Base-by-base conservation (phyloP, 169 alveolate genomes). In the Eimeria maxima region DNA sequence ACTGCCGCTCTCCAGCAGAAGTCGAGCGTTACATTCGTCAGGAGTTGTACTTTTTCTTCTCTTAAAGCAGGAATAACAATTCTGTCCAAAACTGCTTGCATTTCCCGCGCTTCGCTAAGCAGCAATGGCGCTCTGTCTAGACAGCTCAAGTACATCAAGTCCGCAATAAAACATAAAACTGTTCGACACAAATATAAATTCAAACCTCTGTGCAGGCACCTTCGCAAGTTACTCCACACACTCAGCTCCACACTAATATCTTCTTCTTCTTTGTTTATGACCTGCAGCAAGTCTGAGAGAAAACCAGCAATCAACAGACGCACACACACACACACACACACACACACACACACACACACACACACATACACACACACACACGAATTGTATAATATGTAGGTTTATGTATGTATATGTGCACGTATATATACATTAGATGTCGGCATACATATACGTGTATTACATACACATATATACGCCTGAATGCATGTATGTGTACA, bases 1-100 rank as follows among this genome's bases (percentile, higher is more conserved):
- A 76, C 87, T 22, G 87, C 87, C 38, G 87, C 87, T 76, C 33
- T 45, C 87, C 87, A 76, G 87, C 87, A 76, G 60, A 76, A 76
- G 33, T 76, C 87, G 16, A 13, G 2, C 2, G 87, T 76, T 16
- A 76, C 2, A 18, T 76, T n/a, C 10, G 47, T 45, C 18, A 22
- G 14, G 22, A 76, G 55, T 42, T 38, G 53, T 27, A 45, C 14
- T 42, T 76, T 27, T 42, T 42, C 50, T 42, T 76, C 87, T 76
- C 87, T 27, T 18, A 76, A n/a, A 18, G 16, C 11, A 45, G 55
- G 55, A 38, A 76, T 22, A 42, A 76, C 55, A 6, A 76, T 22
- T 11, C 6, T 27, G n/a, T 76, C 55, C 14, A 76, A 22, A 42
- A 63, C 16, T 42, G 44, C 24, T 4, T 42, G 87, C 65, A 76